phyloP scores from a whole-genome alignment of 345 rosid species.

The Noccaea bulbosa region DNA sequence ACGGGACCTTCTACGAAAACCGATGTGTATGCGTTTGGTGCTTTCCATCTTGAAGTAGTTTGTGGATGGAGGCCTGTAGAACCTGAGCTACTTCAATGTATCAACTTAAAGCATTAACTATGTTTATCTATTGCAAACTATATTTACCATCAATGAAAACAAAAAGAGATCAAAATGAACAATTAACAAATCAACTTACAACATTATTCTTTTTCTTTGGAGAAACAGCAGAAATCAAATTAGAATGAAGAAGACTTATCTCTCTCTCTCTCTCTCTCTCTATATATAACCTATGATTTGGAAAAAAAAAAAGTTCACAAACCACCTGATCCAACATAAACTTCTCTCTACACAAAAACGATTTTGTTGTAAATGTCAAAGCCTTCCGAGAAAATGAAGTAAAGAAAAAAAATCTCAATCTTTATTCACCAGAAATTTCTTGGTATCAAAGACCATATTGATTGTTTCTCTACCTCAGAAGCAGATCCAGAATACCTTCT shows the following conservation, averaged over 20 bases:
- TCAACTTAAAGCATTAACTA: neutral
- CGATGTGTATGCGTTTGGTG: slow-evolving; percentile 48
- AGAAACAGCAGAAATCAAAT: slow-evolving; percentile 15
- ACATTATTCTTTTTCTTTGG: slow-evolving; percentile 30
- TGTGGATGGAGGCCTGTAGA: slow-evolving; percentile 42
- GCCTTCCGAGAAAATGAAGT: slow-evolving; percentile 22
- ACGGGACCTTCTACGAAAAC: slow-evolving; percentile 47
- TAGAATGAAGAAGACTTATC: slow-evolving; percentile 22
- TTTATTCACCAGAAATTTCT: slow-evolving; percentile 59
- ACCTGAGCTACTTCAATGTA: neutral
- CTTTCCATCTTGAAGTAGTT: slow-evolving; percentile 35
- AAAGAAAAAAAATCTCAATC: neutral
- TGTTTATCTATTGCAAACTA: slow-evolving; percentile 1
- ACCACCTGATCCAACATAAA: slow-evolving; percentile 22
- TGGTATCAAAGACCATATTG: slow-evolving; percentile 47
- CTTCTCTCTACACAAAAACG: slow-evolving; percentile 40
- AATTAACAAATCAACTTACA: slow-evolving; percentile 25
- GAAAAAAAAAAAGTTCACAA: slow-evolving; percentile 27
- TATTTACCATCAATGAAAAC: neutral
- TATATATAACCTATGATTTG: slow-evolving; percentile 35
- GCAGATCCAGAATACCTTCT: slow-evolving; percentile 52
- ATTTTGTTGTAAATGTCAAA: slow-evolving; percentile 21
- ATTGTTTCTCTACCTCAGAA: slow-evolving; percentile 30
- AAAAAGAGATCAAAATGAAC: slow-evolving; percentile 23
- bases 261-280: slow-evolving; percentile 20